phyloP scores from a whole-genome alignment of 768 basidiomycete species.

The Lactarius sp. region DNA sequence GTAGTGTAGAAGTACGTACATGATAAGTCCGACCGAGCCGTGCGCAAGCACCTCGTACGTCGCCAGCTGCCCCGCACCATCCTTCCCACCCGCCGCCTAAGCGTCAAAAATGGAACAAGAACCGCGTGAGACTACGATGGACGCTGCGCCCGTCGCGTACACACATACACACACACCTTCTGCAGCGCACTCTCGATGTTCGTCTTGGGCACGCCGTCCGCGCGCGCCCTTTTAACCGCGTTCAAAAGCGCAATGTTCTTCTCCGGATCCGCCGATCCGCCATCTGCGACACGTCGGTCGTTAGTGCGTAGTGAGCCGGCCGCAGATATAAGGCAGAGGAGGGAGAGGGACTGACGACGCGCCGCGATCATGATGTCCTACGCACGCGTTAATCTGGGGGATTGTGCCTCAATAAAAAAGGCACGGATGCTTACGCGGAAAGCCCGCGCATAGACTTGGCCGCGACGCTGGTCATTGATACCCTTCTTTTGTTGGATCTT shows the following conservation, averaged over 20 bases:
- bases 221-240: conserved; percentile 18
- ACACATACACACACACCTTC: conserved; percentile 20
- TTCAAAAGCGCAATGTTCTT: conserved; percentile 23
- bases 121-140: no score
- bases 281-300: conserved; percentile 6
- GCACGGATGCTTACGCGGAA: conserved; percentile 18
- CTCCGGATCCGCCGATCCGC: conserved; percentile 19
- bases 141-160: neutral
- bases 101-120: neutral
- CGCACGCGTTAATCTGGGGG: neutral
- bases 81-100: conserved; percentile 22
- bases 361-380: conserved; percentile 26
- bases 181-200: conserved; percentile 25
- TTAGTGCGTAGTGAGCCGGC: neutral
- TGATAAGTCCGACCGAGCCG: conserved; percentile 25
- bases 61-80: conserved; percentile 10
- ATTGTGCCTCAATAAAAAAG: neutral
- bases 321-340: neutral
- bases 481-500: conserved; percentile 27
- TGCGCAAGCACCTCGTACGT: conserved; percentile 25
- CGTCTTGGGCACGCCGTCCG: conserved; percentile 23
- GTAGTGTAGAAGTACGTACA: conserved; percentile 12
- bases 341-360: conserved; percentile 21
- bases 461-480: conserved; percentile 16
- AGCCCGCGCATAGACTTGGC: conserved; percentile 17